phyloP scores from a whole-genome alignment of 176 grass and related monocot genomes.

The Carex myosuroides region DNA sequence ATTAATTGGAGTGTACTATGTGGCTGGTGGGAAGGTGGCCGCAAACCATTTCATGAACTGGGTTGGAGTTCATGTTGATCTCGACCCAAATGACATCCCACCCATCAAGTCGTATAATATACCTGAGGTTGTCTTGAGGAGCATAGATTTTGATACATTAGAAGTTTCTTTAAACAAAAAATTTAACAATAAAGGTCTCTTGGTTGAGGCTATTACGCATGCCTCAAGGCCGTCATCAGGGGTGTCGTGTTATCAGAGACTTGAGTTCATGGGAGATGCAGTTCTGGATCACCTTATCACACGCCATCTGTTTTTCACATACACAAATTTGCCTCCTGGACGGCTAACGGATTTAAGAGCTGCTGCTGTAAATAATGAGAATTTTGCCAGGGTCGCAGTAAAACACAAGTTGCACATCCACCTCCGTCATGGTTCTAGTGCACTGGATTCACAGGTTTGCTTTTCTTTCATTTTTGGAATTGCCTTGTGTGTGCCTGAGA shows the following conservation, averaged over 20 bases:
- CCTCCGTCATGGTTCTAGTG: constrained; percentile 94
- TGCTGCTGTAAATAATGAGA: constrained; percentile 98
- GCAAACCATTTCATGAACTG: constrained; percentile 98
- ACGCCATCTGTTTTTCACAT: constrained; percentile 82
- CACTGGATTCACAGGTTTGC: constrained; percentile 82
- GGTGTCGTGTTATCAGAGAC: constrained; percentile 91
- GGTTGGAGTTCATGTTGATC: constrained; percentile 85
- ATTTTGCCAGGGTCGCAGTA: constrained; percentile 92
- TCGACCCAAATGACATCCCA: constrained; percentile 67
- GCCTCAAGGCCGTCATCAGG: constrained; percentile 92
- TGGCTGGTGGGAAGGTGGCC: constrained; percentile 78
- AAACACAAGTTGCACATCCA: constrained; percentile 77
- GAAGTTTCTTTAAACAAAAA: constrained; percentile 58
- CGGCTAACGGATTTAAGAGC: constrained; percentile 87
- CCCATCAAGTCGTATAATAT: constrained; percentile 67
- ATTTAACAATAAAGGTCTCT: constrained; percentile 70
- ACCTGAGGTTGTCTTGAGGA: constrained; percentile 73
- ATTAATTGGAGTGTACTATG: constrained; percentile 94
- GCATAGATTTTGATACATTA: constrained; percentile 77
- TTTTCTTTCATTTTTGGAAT: constrained; percentile 7
- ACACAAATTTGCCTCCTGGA: constrained; percentile 89
- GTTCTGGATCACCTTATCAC: constrained; percentile 98
- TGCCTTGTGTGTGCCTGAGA: neutral
- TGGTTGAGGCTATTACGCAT: constrained; percentile 93
- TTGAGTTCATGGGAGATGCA: constrained; percentile 99